These are phyloP conservation scores for Byssothecium circinans DNA, from an alignment of 2,329 filamentous ascomycete species.

Conservation along the genomic window DNA sequence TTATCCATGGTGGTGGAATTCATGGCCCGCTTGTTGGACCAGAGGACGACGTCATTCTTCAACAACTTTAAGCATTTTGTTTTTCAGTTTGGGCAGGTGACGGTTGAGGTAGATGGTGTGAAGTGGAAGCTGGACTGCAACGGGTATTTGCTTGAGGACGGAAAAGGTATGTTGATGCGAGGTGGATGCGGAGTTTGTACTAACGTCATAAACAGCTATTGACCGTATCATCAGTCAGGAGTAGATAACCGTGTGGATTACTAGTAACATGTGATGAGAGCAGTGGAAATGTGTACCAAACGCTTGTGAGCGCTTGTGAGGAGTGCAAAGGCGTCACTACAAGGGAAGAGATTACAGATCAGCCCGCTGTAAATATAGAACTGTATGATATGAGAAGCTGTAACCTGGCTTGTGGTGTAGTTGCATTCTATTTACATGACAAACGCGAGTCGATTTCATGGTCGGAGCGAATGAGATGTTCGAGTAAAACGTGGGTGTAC, in stretches of 20 bases:
- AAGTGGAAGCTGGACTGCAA: conserved; percentile 44
- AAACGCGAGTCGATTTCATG: no score
- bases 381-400: no score
- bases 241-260: conserved; percentile 6
- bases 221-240: conserved; percentile 37
- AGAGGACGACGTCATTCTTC: conserved; percentile 43
- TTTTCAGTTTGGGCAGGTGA: conserved; percentile 35
- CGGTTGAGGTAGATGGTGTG: conserved; percentile 31
- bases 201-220: conserved; percentile 26
- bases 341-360: no score
- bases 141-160: conserved; percentile 36
- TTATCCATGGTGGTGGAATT: conserved; percentile 28
- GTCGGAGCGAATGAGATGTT: no score
- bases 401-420: no score
- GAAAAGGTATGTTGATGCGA: conserved; percentile 31
- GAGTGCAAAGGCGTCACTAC: no score
- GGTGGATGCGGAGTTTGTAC: not conserved
- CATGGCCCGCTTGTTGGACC: conserved; percentile 34
- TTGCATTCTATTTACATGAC: no score
- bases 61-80: conserved; percentile 40
- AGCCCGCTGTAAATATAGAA: no score
- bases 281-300: not conserved
- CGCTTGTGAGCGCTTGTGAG: no score
- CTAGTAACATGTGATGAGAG: not conserved
- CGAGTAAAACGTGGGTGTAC: no score